Conservation (phyloP, 2,329 filamentous ascomycete species). For the Cytospora piceicola region DNA sequence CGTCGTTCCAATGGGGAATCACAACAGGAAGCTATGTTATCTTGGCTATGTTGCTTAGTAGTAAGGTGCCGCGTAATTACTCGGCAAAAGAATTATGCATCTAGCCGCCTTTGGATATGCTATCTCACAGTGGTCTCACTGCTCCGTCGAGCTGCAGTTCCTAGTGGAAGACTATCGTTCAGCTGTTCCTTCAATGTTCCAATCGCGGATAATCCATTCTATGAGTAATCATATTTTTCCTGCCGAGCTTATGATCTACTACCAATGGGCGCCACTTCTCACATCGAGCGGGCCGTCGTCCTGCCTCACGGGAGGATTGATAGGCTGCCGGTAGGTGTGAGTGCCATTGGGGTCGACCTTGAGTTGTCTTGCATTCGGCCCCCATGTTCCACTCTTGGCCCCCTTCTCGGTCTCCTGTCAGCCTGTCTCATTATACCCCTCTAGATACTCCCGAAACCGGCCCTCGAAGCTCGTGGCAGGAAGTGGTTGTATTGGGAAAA, state of each 20-base stretch:
- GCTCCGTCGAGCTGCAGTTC: background rate
- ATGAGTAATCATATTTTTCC: conserved; percentile 11
- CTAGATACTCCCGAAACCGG: background rate
- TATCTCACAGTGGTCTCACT: background rate
- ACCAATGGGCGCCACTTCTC: conserved; percentile 13
- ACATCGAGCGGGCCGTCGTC: conserved; percentile 19
- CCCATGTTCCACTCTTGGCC: conserved; percentile 19
- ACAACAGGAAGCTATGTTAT: background rate
- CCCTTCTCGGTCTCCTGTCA: conserved; percentile 13
- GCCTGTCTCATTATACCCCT: background rate
- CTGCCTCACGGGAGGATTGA: conserved; percentile 26
- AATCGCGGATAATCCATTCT: background rate
- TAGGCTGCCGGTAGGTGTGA: conserved; percentile 23
- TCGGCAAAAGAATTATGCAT: background rate
- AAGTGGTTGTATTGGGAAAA: background rate
- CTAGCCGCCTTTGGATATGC: background rate
- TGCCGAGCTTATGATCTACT: conserved; percentile 1
- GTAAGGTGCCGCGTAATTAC: background rate
- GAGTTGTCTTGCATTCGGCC: conserved; percentile 18
- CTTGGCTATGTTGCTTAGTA: background rate
- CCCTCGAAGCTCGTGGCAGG: background rate
- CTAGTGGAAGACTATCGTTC: background rate
- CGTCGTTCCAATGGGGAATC: background rate
- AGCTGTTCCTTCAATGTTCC: background rate
- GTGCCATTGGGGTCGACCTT: conserved; percentile 22